Evolutionary conservation across 805 yeast species (phyloP).

Genomic region (Peterozyma toletana): DNA sequence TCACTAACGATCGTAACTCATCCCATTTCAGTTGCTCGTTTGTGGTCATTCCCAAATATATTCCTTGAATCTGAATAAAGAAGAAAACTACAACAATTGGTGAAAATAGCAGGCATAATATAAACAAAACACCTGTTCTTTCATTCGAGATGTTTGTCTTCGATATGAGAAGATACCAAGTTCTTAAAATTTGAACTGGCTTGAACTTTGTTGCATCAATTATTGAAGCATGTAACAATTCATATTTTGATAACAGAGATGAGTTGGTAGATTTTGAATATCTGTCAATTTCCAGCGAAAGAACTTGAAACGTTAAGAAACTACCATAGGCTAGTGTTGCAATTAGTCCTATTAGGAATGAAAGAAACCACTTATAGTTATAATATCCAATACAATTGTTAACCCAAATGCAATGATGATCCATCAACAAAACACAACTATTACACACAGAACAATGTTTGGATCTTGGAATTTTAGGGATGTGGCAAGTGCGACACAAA

Average conservation of each 20-base stretch:
- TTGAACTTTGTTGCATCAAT: no score
- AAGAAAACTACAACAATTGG: conserved; percentile 32
- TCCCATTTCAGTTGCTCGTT: conserved; percentile 51
- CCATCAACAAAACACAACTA: conserved; percentile 56
- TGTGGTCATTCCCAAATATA: conserved; percentile 51
- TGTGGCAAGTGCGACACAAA: conserved; percentile 51
- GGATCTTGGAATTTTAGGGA: conserved; percentile 74
- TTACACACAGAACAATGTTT: conserved; percentile 71
- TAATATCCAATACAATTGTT: conserved; percentile 50
- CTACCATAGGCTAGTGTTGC: conserved; percentile 36
- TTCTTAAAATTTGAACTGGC: no score
- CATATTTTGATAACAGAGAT: no score
- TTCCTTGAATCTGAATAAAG: conserved; percentile 33
- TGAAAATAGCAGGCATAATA: conserved; percentile 30
- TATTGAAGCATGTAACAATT: no score
- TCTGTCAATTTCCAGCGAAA: conserved; percentile 9
- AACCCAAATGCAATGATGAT: conserved; percentile 53
- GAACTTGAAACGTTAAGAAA: conserved; percentile 21
- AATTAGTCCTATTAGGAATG: conserved; percentile 26
- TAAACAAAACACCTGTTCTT: conserved; percentile 32
- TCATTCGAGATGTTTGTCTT: conserved; percentile 25
- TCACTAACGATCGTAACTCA: conserved; percentile 32
- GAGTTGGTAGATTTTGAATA: no score
- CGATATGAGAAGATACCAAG: conserved; percentile 14
- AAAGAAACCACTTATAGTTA: conserved; percentile 41